Evolutionary conservation across 2,329 filamentous ascomycete species (phyloP).

Genomic region (Fusarium keratoplasticum): DNA sequence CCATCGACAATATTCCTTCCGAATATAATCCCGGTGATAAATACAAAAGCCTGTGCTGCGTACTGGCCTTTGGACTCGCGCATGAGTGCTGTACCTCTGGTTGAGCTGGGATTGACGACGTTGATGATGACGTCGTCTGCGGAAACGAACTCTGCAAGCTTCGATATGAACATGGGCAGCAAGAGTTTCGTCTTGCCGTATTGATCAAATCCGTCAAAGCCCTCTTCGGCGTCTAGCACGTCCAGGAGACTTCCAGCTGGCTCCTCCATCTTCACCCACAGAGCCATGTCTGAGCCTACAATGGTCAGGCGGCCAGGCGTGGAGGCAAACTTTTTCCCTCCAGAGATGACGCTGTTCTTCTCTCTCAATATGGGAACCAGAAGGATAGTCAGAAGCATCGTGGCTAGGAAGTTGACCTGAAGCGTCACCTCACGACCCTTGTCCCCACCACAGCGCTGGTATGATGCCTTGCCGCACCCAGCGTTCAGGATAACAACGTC

Average conservation of each 20-base stretch:
- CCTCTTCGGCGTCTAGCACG: not conserved
- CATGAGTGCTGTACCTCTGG: not conserved
- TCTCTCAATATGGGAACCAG: not conserved
- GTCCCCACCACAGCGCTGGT: not conserved
- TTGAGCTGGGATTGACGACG: not conserved
- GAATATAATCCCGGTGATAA: not conserved
- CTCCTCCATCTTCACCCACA: conserved; percentile 32
- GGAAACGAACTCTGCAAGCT: not conserved
- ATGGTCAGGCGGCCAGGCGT: conserved; percentile 42
- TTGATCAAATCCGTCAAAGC: not conserved
- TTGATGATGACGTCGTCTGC: conserved; percentile 2
- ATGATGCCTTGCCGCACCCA: not conserved
- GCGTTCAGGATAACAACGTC: not conserved
- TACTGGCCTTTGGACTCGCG: not conserved
- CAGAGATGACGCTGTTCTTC: conserved; percentile 10
- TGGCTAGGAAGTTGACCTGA: conserved; percentile 7
- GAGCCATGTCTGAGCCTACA: conserved; percentile 44
- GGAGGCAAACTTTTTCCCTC: conserved; percentile 18
- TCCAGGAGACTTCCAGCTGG: not conserved
- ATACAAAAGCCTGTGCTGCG: not conserved
- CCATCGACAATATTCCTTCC: not conserved
- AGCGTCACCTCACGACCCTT: not conserved
- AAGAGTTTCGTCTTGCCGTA: not conserved
- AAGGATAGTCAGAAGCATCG: conserved; percentile 3
- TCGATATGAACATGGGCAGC: conserved; percentile 4